A percentile compares a stretch with the other conserved stretches of the same genome.
Evolutionary conservation across 495 filamentous ascomycete genomes (phyloP).

Genomic region (Terfezia claveryi): DNA sequence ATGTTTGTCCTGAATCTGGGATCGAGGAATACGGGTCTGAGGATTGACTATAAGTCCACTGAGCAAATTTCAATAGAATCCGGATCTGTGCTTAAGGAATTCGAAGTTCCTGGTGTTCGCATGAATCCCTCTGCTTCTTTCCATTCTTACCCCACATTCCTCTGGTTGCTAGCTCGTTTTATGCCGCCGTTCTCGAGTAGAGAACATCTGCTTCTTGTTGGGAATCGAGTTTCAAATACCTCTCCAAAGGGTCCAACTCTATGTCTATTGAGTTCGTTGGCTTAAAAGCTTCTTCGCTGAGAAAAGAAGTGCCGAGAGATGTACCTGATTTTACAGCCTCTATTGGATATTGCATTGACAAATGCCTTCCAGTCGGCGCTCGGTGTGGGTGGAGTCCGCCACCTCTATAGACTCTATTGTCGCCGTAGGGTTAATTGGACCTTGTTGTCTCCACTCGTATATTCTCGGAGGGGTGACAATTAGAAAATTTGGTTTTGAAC

Average conservation of each 20-base stretch:
- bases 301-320: slow-evolving; percentile 12
- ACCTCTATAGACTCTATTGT: no score
- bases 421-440: no score
- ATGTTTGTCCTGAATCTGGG: no score
- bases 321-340: slow-evolving; percentile 8
- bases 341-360: slow-evolving; percentile 14
- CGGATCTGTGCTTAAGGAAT: no score
- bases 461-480: no score
- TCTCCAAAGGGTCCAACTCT: slow-evolving; percentile 11
- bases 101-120: no score
- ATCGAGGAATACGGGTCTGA: no score
- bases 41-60: no score
- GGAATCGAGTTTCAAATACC: slow-evolving; percentile 9
- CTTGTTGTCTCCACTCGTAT: no score
- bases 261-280: slow-evolving; percentile 11
- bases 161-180: slow-evolving; percentile 11
- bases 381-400: slow-evolving; percentile 7
- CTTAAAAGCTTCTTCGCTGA: slow-evolving; percentile 9
- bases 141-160: neutral
- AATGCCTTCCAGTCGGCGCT: slow-evolving; percentile 14
- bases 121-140: no score
- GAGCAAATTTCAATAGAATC: no score
- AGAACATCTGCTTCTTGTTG: slow-evolving; percentile 15
- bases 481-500: no score
- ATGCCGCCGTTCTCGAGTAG: slow-evolving; percentile 12